Conservation (phyloP, 495 filamentous ascomycete genomes). For the Rusavskia elegans region DNA sequence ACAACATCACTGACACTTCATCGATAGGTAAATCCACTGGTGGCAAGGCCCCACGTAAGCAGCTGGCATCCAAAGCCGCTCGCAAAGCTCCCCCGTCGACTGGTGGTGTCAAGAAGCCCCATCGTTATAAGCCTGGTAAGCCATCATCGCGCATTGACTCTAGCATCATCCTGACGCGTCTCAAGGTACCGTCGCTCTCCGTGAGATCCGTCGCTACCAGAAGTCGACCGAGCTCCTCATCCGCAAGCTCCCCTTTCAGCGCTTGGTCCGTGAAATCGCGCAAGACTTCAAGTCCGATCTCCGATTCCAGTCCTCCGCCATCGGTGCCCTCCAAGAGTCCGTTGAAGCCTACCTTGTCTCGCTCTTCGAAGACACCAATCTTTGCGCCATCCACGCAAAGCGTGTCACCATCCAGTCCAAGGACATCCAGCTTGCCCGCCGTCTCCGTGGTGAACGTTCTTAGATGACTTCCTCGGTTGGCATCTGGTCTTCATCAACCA, state of each 20-base stretch:
- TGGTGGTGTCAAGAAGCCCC: conserved; percentile 99
- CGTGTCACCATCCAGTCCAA: conserved; percentile 77
- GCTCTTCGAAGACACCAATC: conserved; percentile 99
- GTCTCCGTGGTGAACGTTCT: conserved; percentile 90
- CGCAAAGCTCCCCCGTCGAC: conserved; percentile 63
- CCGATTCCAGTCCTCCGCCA: conserved; percentile 98
- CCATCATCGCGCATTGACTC: conserved; percentile 4
- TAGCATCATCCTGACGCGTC: conserved; percentile 11
- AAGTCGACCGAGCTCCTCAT: conserved; percentile 99
- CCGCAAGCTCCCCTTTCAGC: conserved; percentile 99
- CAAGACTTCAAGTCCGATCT: conserved; percentile 99
- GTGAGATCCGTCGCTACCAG: conserved; percentile 99
- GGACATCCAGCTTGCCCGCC: conserved; percentile 94
- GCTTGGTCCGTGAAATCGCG: conserved; percentile 98
- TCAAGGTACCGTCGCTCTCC: conserved; percentile 93
- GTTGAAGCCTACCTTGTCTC: conserved; percentile 99
- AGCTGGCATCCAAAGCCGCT: conserved; percentile 78
- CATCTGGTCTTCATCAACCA: background rate
- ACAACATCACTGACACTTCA: conserved; percentile 22
- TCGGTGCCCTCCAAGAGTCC: conserved; percentile 99
- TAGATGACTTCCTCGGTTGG: conserved; percentile 23
- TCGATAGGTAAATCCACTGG: conserved; percentile 76
- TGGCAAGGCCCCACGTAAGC: conserved; percentile 99
- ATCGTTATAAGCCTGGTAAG: conserved; percentile 98
- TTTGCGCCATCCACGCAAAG: conserved; percentile 94